phyloP scores from a whole-genome alignment of 2,329 filamentous ascomycete genomes.

The Biscogniauxia sp. region DNA sequence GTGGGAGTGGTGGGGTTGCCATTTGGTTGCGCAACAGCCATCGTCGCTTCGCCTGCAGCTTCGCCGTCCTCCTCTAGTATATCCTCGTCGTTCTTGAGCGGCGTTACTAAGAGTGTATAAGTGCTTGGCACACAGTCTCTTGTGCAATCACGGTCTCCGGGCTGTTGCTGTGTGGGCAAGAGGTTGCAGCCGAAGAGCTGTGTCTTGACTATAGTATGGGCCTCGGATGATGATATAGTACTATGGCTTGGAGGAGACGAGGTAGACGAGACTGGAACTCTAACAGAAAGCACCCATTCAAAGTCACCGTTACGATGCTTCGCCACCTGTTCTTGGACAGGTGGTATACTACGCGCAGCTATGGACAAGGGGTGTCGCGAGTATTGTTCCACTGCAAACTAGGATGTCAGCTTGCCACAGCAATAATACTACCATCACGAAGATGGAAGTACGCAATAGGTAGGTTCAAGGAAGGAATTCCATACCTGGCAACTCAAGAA shows the following conservation, averaged over 20 bases:
- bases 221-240: constrained; percentile 15
- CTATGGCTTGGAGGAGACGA: constrained; percentile 2
- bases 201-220: constrained; percentile 4
- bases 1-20: constrained; percentile 14
- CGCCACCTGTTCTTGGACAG: constrained; percentile 29
- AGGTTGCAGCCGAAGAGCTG: constrained; percentile 53
- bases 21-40: constrained; percentile 20
- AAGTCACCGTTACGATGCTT: constrained; percentile 32
- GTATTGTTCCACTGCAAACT: constrained; percentile 22
- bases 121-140: constrained; percentile 34
- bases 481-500: constrained; percentile 29
- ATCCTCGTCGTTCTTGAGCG: constrained; percentile 25
- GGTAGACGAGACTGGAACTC: constrained; percentile 8
- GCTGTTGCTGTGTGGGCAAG: constrained; percentile 37
- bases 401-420: constrained; percentile 9
- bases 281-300: constrained; percentile 31
- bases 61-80: constrained; percentile 15
- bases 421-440: not conserved
- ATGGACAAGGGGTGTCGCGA: constrained; percentile 27
- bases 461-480: not conserved
- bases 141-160: constrained; percentile 21
- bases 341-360: constrained; percentile 27
- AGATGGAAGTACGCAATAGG: not conserved
- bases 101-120: constrained; percentile 42
- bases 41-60: constrained; percentile 11